A percentile compares a stretch with the other conserved stretches of the same genome.
phyloP scores from a whole-genome alignment of 306 rosid genomes.

The Ceratonia siliqua region DNA sequence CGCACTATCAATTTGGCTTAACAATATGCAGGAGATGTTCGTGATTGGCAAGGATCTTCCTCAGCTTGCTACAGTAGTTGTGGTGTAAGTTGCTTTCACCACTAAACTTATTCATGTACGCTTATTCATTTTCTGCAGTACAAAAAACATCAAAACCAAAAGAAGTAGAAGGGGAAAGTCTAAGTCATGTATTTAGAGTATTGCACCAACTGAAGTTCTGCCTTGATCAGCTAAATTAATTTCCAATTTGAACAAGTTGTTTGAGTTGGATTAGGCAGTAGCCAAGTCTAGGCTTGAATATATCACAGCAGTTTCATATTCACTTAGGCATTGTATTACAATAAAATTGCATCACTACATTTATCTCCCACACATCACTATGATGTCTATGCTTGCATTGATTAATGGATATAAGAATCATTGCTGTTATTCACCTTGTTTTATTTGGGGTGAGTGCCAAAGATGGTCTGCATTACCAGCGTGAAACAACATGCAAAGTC shows the following conservation, averaged over 20 bases:
- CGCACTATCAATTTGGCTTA: constrained; percentile 84
- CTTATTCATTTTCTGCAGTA: constrained; percentile 25
- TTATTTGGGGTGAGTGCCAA: background rate
- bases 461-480: background rate
- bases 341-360: too few species aligned
- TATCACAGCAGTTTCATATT: background rate
- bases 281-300: constrained; percentile 3
- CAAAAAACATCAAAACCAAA: background rate
- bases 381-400: background rate
- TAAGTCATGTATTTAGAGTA: background rate
- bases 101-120: constrained; percentile 20
- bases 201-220: background rate
- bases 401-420: background rate
- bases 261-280: constrained; percentile 8
- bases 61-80: constrained; percentile 77
- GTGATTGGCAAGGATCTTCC: constrained; percentile 70
- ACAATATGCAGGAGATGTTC: constrained; percentile 73
- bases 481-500: background rate
- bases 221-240: background rate
- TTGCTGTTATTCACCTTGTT: background rate
- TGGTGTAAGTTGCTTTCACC: constrained; percentile 65
- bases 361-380: background rate
- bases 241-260: background rate
- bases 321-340: background rate
- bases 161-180: background rate